Conservation (phyloP, 2,329 filamentous ascomycete genomes). For the Botryotinia convoluta region DNA sequence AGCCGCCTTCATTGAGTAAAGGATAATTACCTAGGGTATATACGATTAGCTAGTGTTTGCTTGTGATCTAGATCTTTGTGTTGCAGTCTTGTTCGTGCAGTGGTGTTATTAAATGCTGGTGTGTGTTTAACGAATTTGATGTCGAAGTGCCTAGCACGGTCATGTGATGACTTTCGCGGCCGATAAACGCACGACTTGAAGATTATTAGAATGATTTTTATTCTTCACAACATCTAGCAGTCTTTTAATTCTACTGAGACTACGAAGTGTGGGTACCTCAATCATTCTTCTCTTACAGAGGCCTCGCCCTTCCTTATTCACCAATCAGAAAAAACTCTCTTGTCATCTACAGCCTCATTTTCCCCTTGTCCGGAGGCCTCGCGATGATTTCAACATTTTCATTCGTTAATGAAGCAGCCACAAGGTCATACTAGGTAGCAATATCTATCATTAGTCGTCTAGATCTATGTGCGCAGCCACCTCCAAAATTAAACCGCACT, state of each 20-base stretch:
- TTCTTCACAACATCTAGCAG: too few species aligned
- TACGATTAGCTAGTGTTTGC: background rate
- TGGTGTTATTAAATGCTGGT: background rate
- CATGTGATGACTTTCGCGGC: background rate
- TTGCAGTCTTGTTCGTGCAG: background rate
- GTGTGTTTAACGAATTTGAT: background rate
- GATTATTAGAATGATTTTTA: background rate
- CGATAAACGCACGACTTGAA: background rate
- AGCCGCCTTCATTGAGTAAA: too few species aligned
- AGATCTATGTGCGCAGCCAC: background rate
- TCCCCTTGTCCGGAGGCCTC: background rate
- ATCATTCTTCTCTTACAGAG: background rate
- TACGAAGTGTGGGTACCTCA: background rate
- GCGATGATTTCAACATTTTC: background rate
- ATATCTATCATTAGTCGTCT: background rate
- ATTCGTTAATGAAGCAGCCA: background rate
- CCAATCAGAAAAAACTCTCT: background rate
- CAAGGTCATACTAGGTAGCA: background rate
- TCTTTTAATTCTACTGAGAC: too few species aligned
- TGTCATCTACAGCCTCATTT: background rate
- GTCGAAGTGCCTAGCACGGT: background rate
- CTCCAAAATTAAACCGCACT: background rate
- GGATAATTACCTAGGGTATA: too few species aligned
- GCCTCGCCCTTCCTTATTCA: background rate
- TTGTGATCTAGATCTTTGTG: background rate